Percentiles rank a stretch among this genome's conserved stretches.
Evolutionary conservation across 306 rosid species (phyloP).

Genomic region (Cicer bijugum): DNA sequence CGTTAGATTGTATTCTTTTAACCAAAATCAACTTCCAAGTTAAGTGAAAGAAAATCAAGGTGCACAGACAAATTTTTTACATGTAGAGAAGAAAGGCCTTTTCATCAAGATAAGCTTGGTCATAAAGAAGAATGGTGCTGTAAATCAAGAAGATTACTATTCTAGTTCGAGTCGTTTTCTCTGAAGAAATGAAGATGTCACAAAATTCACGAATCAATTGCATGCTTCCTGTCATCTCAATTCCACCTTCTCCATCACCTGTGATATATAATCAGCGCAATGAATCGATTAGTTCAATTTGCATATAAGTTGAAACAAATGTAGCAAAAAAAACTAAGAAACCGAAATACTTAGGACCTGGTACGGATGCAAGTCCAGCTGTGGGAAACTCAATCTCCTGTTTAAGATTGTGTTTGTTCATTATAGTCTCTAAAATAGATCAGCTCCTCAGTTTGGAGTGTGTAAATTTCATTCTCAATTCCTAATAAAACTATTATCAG

Average conservation of each 20-base stretch:
- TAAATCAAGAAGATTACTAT: slow-evolving; percentile 62
- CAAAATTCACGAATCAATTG: slow-evolving; percentile 87
- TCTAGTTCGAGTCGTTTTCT: slow-evolving; percentile 76
- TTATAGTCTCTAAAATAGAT: slow-evolving; percentile 46
- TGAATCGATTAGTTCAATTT: slow-evolving; percentile 12
- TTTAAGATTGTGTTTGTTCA: slow-evolving; percentile 40
- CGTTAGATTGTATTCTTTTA: background rate
- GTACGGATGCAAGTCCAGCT: slow-evolving; percentile 87
- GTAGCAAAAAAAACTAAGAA: background rate
- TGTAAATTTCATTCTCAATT: slow-evolving; percentile 35
- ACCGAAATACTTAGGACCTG: slow-evolving; percentile 63
- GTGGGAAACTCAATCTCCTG: slow-evolving; percentile 99
- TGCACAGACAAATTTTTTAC: slow-evolving; percentile 25
- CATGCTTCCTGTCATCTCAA: slow-evolving; percentile 93
- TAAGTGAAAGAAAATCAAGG: slow-evolving; percentile 25
- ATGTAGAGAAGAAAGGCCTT: slow-evolving; percentile 11
- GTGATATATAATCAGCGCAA: slow-evolving; percentile 44
- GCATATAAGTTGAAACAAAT: slow-evolving; percentile 8
- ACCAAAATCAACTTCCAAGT: slow-evolving; percentile 27
- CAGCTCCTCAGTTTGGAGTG: slow-evolving; percentile 24
- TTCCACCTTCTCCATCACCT: slow-evolving; percentile 99
- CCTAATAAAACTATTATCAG: slow-evolving; percentile 31
- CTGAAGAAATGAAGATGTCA: slow-evolving; percentile 58
- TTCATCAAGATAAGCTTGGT: slow-evolving; percentile 18
- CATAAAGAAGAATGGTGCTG: slow-evolving; percentile 33